Evolutionary conservation across 2,329 filamentous ascomycete genomes (phyloP), one percentile per base, ranked within the genome.

Genomic region (Dothiorella sarmentorum): DNA sequence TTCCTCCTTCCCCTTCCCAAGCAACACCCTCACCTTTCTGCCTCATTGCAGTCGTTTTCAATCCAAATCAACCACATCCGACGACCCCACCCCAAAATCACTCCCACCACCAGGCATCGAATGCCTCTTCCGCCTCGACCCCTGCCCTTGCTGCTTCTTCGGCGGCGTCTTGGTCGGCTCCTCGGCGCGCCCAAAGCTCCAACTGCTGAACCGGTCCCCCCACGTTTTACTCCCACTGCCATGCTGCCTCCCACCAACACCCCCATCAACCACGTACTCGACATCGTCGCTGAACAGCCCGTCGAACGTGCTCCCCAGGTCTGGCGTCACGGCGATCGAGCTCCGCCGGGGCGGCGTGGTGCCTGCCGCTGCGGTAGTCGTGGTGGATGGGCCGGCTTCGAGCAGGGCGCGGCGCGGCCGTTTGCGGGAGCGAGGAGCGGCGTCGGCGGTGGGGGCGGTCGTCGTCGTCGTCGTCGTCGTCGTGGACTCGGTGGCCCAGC

Each of bases 401-500:
- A 57, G 17, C 31, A 47, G 31, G 55, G 40, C 40, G 42, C 55
- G 55, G 18, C 55, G 55, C 0, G 40, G 40, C 3, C 55, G 42
- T 13, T 57, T 57, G 55, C 31, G 40, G 4, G 55, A 47, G 27
- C 42, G 42, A 3, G 42, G 31, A 7, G 29, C 29, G 15, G 18
- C 13, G 15, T 29, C 9, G 2, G 35, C n/a, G 31, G 10, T 9
- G 29, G 29, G 13, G 51, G 33, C 3, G 7, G 40, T 1, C 5
- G 53, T 17, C 18, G 18, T 29, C 27, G 29, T 10, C 2, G 29
- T 9, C 13, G 29, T 2, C 13, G 27, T 29, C 27, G 35, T 2
- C 24, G 35, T 37, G 20, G 22, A 20, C 13, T 59, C 57, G 26
- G 56, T n/a, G 31, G 45, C 71, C 79, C 77, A 80, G 24, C 74